phyloP scores from a whole-genome alignment of 768 basidiomycete genomes.

The Boletus vermiculosoides region DNA sequence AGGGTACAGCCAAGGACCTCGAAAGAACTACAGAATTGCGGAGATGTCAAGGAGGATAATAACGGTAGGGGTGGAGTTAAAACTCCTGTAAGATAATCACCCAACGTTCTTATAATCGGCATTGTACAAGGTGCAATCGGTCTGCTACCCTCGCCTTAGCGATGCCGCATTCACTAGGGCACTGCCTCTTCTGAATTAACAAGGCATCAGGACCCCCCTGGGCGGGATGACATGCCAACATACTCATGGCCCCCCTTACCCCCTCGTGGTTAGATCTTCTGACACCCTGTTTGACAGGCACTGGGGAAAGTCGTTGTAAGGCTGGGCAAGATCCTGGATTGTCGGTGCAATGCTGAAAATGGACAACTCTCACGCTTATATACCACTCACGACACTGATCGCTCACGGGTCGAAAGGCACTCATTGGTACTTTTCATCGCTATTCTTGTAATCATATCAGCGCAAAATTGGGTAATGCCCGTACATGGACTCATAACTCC shows the following conservation, averaged over 20 bases:
- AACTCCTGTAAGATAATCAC: slow-evolving; percentile 37
- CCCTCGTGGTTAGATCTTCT: slow-evolving; percentile 25
- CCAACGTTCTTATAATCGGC: slow-evolving; percentile 36
- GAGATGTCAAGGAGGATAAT: slow-evolving; percentile 25
- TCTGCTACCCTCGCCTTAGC: slow-evolving; percentile 28
- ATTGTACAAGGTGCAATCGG: slow-evolving; percentile 29
- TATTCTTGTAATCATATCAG: slow-evolving; percentile 26
- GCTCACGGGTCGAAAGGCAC: slow-evolving; percentile 23
- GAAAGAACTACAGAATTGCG: slow-evolving; percentile 12
- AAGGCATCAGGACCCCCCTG: slow-evolving; percentile 29
- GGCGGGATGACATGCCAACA: slow-evolving; percentile 36
- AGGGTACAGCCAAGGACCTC: slow-evolving; percentile 15
- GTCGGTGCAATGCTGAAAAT: slow-evolving; percentile 28
- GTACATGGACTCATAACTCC: slow-evolving; percentile 11
- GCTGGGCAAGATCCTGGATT: slow-evolving; percentile 31
- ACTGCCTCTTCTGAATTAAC: slow-evolving; percentile 35
- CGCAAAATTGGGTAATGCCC: slow-evolving; percentile 11
- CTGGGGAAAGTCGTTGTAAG: slow-evolving; percentile 26
- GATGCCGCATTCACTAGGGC: slow-evolving; percentile 36
- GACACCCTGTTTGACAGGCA: slow-evolving; percentile 35
- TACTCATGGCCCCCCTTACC: slow-evolving; percentile 27
- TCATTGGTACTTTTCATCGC: slow-evolving; percentile 10
- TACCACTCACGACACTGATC: slow-evolving; percentile 36
- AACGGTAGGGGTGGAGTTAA: slow-evolving; percentile 37
- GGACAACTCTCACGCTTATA: slow-evolving; percentile 34